A percentile compares a stretch with the other conserved stretches of the same genome.
phyloP scores from a whole-genome alignment of 192 early-diverging fungal species.

The Coemansia sp. region DNA sequence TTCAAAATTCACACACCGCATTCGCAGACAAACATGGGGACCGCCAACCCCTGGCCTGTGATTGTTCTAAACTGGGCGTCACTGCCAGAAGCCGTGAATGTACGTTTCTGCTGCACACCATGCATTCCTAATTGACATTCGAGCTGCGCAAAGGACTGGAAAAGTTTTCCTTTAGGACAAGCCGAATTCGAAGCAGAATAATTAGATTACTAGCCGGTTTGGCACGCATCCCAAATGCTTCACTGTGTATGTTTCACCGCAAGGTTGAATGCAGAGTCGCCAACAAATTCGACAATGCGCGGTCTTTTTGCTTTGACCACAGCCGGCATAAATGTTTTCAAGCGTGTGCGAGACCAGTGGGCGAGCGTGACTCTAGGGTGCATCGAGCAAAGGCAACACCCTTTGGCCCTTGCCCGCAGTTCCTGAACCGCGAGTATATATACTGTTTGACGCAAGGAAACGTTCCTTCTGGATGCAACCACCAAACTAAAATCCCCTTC shows the following conservation, averaged over 20 bases:
- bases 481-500: neutral
- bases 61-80: too few relatives aligned
- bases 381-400: neutral
- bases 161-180: neutral
- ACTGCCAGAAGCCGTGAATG: too few relatives aligned
- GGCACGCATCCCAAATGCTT: neutral
- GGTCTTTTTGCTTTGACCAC: conserved; percentile 11
- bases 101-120: conserved; percentile 1
- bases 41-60: neutral
- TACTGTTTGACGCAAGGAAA: neutral
- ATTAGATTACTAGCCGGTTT: neutral
- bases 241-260: neutral
- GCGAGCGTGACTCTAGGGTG: neutral
- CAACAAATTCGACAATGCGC: too few relatives aligned
- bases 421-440: neutral
- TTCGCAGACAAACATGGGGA: neutral
- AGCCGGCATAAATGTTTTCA: conserved; percentile 1
- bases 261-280: neutral
- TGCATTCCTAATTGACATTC: conserved; percentile 1
- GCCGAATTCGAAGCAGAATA: neutral
- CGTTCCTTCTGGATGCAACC: neutral
- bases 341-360: neutral
- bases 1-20: neutral
- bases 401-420: too few relatives aligned
- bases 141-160: neutral